A percentile compares a stretch with the other conserved stretches of the same genome.
phyloP scores from a whole-genome alignment of 257 asterid genomes.

The Capsicum pubescens region DNA sequence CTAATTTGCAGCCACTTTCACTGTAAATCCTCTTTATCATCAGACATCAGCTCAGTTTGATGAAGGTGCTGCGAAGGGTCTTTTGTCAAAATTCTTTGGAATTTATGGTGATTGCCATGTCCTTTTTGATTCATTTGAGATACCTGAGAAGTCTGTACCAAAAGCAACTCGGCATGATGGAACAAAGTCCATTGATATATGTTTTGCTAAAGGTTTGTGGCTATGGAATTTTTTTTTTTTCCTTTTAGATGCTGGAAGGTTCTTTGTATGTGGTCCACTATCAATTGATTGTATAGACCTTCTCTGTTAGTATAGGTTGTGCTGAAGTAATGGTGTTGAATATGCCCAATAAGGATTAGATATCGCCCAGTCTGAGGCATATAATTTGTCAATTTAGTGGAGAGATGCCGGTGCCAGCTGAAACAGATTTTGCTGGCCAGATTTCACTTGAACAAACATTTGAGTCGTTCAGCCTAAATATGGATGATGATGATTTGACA shows the following conservation, averaged over 20 bases:
- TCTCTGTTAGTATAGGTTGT: conserved; percentile 53
- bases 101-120: conserved; percentile 80
- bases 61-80: conserved; percentile 95
- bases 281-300: conserved; percentile 9
- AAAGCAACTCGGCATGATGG: conserved; percentile 44
- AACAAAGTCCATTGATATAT: conserved; percentile 57
- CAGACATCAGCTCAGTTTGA: conserved; percentile 96
- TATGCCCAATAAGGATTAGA: conserved; percentile 62
- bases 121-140: conserved; percentile 84
- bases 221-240: neutral
- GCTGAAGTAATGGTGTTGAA: conserved; percentile 67
- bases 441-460: conserved; percentile 50
- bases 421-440: conserved; percentile 48
- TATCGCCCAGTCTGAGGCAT: conserved; percentile 82
- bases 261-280: neutral
- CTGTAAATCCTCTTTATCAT: conserved; percentile 89
- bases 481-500: conserved; percentile 54
- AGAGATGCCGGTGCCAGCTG: conserved; percentile 63
- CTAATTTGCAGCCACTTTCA: conserved; percentile 64
- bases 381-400: conserved; percentile 67
- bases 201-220: conserved; percentile 81
- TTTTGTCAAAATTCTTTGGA: conserved; percentile 86
- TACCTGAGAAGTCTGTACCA: conserved; percentile 73
- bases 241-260: conserved; percentile 17
- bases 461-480: conserved; percentile 44